These are phyloP conservation scores for Boletus sp. DNA, from an alignment of 768 basidiomycete genomes.

Conservation along the genomic window DNA sequence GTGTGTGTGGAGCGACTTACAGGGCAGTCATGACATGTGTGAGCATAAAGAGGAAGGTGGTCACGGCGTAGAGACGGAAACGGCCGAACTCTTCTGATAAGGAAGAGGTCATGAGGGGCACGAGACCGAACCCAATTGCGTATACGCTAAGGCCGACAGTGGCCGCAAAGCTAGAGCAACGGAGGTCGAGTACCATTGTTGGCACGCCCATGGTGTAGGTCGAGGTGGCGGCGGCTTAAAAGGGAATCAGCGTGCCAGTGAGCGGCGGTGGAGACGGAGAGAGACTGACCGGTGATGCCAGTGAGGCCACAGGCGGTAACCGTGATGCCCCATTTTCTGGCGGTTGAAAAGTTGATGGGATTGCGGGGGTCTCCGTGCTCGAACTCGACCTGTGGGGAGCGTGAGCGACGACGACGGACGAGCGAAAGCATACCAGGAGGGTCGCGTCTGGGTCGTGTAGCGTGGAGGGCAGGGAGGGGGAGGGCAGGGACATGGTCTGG, in stretches of 20 bases:
- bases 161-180: constrained; percentile 45
- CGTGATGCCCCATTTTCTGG: constrained; percentile 44
- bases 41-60: constrained; percentile 46
- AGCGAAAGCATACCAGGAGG: constrained; percentile 11
- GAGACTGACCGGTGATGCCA: constrained; percentile 28
- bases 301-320: constrained; percentile 35
- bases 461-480: constrained; percentile 17
- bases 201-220: constrained; percentile 55
- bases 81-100: constrained; percentile 75
- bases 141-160: constrained; percentile 52
- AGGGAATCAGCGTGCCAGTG: neutral
- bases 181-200: constrained; percentile 51
- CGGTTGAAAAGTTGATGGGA: constrained; percentile 37
- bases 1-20: constrained; percentile 11
- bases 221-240: constrained; percentile 47
- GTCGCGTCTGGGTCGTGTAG: constrained; percentile 11
- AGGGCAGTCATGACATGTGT: constrained; percentile 46
- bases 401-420: constrained; percentile 1
- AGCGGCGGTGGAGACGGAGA: neutral
- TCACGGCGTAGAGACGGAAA: constrained; percentile 55
- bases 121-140: constrained; percentile 58
- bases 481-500: constrained; percentile 10
- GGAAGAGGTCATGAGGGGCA: constrained; percentile 65
- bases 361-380: constrained; percentile 38
- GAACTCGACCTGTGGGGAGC: constrained; percentile 38